A percentile compares a stretch with the other conserved stretches of the same genome.
These are phyloP conservation scores for Rhytidhysteron rufulum DNA, from an alignment of 2,329 filamentous ascomycete species.

Conservation along the genomic window DNA sequence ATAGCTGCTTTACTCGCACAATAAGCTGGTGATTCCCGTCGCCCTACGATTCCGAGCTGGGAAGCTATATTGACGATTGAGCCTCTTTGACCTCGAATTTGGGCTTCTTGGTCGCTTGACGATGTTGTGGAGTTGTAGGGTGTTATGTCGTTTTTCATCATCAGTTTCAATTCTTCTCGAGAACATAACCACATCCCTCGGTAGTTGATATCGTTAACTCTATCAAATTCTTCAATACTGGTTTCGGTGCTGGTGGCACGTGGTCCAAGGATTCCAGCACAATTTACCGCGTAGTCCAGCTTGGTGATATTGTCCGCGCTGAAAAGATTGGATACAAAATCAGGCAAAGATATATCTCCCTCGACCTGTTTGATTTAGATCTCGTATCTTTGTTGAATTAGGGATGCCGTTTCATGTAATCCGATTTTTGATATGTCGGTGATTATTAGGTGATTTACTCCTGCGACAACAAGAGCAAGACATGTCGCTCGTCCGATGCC, in stretches of 20 bases:
- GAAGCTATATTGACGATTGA: slow-evolving; percentile 52
- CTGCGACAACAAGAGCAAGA: slow-evolving; percentile 48
- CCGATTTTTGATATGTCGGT: slow-evolving; percentile 47
- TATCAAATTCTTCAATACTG: slow-evolving; percentile 48
- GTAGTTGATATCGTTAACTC: slow-evolving; percentile 55
- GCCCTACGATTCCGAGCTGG: slow-evolving; percentile 42
- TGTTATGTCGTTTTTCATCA: slow-evolving; percentile 50
- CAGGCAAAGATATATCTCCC: slow-evolving; percentile 48
- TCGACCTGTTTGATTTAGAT: too few species aligned
- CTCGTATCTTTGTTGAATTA: too few species aligned
- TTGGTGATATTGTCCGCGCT: slow-evolving; percentile 31
- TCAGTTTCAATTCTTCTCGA: slow-evolving; percentile 47
- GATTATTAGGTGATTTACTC: slow-evolving; percentile 51
- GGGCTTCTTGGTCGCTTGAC: slow-evolving; percentile 10
- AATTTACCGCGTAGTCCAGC: slow-evolving; percentile 53
- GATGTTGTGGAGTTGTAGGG: slow-evolving; percentile 22
- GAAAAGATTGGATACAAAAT: slow-evolving; percentile 33
- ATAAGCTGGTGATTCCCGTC: slow-evolving; percentile 44
- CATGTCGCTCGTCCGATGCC: slow-evolving; percentile 56
- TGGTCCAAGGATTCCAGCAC: slow-evolving; percentile 48
- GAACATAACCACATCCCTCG: slow-evolving; percentile 57
- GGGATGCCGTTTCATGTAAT: slow-evolving; percentile 38
- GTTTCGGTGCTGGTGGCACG: slow-evolving; percentile 45
- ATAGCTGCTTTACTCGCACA: slow-evolving; percentile 55
- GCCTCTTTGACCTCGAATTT: slow-evolving; percentile 24